Base-by-base conservation (phyloP, 371 early-diverging fungal genomes). In the Entomophthora muscae region DNA sequence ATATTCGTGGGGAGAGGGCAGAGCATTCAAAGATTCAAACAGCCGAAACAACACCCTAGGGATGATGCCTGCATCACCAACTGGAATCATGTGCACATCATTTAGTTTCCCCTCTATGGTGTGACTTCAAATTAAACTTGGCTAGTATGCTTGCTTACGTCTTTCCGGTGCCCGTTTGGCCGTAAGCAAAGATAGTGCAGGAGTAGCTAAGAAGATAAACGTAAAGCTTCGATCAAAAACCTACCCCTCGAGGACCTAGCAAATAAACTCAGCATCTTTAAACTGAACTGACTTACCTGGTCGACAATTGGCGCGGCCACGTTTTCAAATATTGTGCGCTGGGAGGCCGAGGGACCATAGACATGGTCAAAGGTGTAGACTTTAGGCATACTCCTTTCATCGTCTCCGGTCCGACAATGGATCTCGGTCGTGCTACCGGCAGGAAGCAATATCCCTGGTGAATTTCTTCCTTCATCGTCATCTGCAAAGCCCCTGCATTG, bases 181-280 rank as follows among this genome's bases (percentile, higher is more conserved):
- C 97, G 73, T 95, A 99, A 53, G 96, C 98, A 72, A 99, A 98
- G n/a, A 98, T 89, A 2, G 98, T 97, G 57, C 96, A 96, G 78
- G 95, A 95, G 73, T 88, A 89, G 70, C 88, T 86, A 63, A 81
- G 79, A 69, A 84, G 81, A 63, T 86, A 80, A 72, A 79, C 81
- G 78, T 62, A 21, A 10, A 3, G 53, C 3, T 26, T 26, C 24
- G 23, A 65, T 52, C 51, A 64, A 32, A 27, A 52, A 28, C 27
- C 22, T 21, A 30, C 30, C 24, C 24, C 29, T 7, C 57, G 27
- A 29, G 42, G 52, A 61, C 65, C 57, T 65, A 76, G n/a, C n/a
- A n/a, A n/a, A 42, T 5, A 5, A 17, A 42, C 42, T 42, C 42
- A 42, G 42, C 17, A 42, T 10, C 10, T 17, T 42, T 42, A 42